Base-by-base conservation (phyloP, 202 grass and related monocot species). In the Musa balbisiana region DNA sequence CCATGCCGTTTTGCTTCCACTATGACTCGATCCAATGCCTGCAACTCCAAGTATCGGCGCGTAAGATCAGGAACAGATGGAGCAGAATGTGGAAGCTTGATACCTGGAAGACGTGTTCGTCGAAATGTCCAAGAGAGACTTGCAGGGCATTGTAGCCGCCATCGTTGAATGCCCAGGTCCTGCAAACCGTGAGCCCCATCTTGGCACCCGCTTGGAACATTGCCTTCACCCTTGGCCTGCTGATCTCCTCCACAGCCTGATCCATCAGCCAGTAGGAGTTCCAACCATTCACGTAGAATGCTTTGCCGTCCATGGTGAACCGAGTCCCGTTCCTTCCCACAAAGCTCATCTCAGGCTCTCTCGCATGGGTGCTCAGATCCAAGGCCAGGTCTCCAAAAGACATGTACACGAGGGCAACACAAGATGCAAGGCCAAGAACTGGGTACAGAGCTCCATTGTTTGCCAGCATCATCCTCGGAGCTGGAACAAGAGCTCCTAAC, bases 221-320 rank as follows among this genome's bases (percentile, higher is more conserved):
- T 69, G 73, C 64, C 12, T 75, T 62, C 16, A 92, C 87, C 77
- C 89, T 86, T 50, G 82, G 74, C 20, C 91, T 71, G 83, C 74
- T 88, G 56, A 51, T 3, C 65, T 79, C 73, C 81, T 99, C 95
- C 58, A 92, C 91, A 3, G 90, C 87, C 76, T 95, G 85, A 85
- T 92, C 95, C 91, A 99, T 99, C 67, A 99, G 84, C 91, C 91
- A 90, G 83, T 99, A 99, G 20, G 95, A 99, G 87, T 99, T 99
- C 95, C 95, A 99, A 66, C 95, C 95, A 76, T 92, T 95, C 20
- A 82, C 66, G 77, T 95, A 95, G 87, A 95, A 90, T 0, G 87
- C 76, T 49, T 78, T 83, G 9, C 81, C 89, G 64, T 60, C 91
- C 11, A 99, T 73, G 62, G 83, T 58, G 62, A 99, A 87, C 77